Evolutionary conservation across 441 rosid genomes (phyloP).

Genomic region (California macrophylla): DNA sequence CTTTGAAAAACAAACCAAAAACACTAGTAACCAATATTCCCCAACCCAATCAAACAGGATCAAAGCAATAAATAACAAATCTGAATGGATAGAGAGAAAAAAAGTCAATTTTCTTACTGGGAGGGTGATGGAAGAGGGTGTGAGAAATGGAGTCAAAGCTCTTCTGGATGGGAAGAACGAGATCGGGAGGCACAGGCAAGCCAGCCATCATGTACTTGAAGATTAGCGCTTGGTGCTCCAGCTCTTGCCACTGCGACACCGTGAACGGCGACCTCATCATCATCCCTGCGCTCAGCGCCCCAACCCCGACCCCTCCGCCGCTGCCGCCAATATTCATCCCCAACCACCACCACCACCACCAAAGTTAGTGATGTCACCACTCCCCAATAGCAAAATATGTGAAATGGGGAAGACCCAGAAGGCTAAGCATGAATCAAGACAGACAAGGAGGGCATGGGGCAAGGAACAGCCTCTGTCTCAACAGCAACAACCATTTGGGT

Average conservation of each 20-base stretch:
- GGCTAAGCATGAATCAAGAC: too few species aligned
- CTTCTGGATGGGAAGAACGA: conserved; percentile 61
- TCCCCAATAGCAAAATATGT: too few species aligned
- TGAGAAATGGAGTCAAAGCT: conserved; percentile 52
- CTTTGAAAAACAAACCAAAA: not conserved
- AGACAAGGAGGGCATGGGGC: too few species aligned
- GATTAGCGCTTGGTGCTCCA: conserved; percentile 45
- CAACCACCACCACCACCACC: conserved; percentile 2
- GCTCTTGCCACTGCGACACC: conserved; percentile 79
- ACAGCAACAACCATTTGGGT: too few species aligned
- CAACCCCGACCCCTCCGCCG: too few species aligned
- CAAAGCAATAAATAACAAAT: not conserved
- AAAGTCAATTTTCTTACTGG: conserved; percentile 29
- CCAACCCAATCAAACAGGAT: not conserved
- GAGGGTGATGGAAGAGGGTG: conserved; percentile 46
- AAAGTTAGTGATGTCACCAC: not conserved
- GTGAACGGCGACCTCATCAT: conserved; percentile 46
- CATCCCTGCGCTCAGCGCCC: too few species aligned
- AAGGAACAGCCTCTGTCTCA: too few species aligned
- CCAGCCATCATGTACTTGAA: conserved; percentile 53
- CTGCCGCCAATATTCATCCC: conserved; percentile 10
- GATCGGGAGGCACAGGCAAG: conserved; percentile 74
- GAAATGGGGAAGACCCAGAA: too few species aligned
- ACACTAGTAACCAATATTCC: not conserved
- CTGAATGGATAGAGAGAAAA: not conserved